Conservation (phyloP, 2,329 filamentous ascomycete species). For the Botrytis hyacinthi region DNA sequence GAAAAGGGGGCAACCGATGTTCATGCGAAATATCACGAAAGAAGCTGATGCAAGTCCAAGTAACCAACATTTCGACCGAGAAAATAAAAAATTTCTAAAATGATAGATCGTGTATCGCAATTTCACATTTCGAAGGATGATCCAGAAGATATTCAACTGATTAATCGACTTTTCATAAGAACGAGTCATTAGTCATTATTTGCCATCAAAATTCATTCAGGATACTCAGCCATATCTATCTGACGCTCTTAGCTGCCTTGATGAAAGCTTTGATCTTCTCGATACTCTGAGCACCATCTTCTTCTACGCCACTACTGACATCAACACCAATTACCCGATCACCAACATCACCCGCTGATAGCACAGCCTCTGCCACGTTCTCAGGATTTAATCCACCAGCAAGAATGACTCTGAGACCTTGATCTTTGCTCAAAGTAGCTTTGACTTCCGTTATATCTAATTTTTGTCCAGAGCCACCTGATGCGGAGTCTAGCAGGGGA, state of each 20-base stretch:
- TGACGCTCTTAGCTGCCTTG: constrained; percentile 60
- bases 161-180: background rate
- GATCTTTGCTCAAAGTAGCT: constrained; percentile 62
- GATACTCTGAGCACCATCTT: constrained; percentile 74
- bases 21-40: background rate
- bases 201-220: background rate
- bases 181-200: constrained; percentile 5
- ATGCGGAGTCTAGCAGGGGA: constrained; percentile 82
- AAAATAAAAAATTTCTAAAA: background rate
- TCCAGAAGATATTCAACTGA: background rate
- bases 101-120: background rate
- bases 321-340: constrained; percentile 78
- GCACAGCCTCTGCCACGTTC: constrained; percentile 70
- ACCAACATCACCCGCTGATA: constrained; percentile 57
- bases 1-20: background rate
- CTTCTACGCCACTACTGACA: constrained; percentile 92
- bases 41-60: background rate
- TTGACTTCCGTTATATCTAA: constrained; percentile 71
- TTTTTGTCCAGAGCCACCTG: constrained; percentile 75
- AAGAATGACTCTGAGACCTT: constrained; percentile 71
- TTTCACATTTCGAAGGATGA: background rate
- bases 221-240: constrained; percentile 24
- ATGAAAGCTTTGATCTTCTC: constrained; percentile 81
- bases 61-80: background rate
- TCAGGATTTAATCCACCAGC: constrained; percentile 81